Base-by-base conservation (phyloP, 352 stramenopile species). In the Phytophthora sojae region DNA sequence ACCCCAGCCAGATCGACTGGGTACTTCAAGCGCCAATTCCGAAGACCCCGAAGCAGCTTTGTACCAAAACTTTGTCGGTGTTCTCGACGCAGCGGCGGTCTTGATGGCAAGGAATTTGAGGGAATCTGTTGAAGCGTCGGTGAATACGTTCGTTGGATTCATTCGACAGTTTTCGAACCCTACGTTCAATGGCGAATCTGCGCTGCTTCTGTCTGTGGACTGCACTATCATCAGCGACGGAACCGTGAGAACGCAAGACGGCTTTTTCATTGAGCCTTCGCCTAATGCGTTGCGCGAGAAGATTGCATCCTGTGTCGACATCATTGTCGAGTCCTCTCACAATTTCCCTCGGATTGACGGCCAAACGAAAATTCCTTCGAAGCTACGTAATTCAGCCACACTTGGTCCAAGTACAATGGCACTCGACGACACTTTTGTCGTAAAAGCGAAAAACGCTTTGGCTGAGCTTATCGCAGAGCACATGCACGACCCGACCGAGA, bases 31-130 rank as follows among this genome's bases (percentile, higher is more conserved):
- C 2, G 3, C 12, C 7, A 64, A 57, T 15, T 6, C 54, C 2
- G 73, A 86, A 50, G 85, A 93, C 30, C 63, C 77, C 4, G 79
- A 94, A 42, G 63, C 79, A 11, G 64, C 63, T 17, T 64, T 75
- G 6, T 90, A 90, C 60, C 73, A 75, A 11, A 80, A 80, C 23
- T 90, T 94, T 60, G 73, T 85, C 19, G 88, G 86, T 8, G 71
- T 97, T 17, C 69, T 98, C 17, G 81, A 97, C 49, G 87, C 90
- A 15, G 86, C 89, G 11, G 78, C 91, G 2, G 91, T 97, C 14
- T 76, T 98, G 14, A 98, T 98, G 92, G 96, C 92, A 11, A 77
- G 88, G 3, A 97, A 97, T 42, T 75, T 98, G n/a, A 75, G 92
- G 23, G 83, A 85, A 25, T 94, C 86, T 0, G 87, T 96, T 15